Percentiles rank a stretch among this genome's conserved stretches.
Evolutionary conservation across 202 grass and related monocot genomes (phyloP).

Genomic region (Brachypodium distachyon): DNA sequence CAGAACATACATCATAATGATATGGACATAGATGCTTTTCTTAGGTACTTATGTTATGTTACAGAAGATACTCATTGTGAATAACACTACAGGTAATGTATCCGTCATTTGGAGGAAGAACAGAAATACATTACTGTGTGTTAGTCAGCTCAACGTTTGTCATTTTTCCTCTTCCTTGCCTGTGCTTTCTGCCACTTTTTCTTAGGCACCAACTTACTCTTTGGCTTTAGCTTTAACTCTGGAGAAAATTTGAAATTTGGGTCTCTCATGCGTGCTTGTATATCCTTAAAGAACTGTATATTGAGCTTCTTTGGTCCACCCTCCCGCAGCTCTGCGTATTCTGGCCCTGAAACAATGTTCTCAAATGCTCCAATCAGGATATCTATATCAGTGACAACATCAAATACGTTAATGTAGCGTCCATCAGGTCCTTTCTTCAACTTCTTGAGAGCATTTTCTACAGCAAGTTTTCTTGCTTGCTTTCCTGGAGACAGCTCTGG

Average conservation of each 20-base stretch:
- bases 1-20: background rate
- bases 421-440: conserved; percentile 93
- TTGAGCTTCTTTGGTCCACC: conserved; percentile 94
- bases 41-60: conserved; percentile 3
- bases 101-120: background rate
- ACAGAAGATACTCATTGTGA: conserved; percentile 5
- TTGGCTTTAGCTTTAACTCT: conserved; percentile 90
- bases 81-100: conserved; percentile 8
- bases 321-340: conserved; percentile 74
- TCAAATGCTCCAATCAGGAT: conserved; percentile 95
- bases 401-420: conserved; percentile 76
- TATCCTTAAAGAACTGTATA: conserved; percentile 94
- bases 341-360: conserved; percentile 86
- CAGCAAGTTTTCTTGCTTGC: conserved; percentile 84
- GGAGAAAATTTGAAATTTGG: conserved; percentile 88
- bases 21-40: background rate
- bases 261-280: conserved; percentile 82
- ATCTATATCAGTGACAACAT: conserved; percentile 93
- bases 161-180: conserved; percentile 79
- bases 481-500: conserved; percentile 89
- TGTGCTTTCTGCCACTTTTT: conserved; percentile 97
- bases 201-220: conserved; percentile 69
- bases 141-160: conserved; percentile 49
- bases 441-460: conserved; percentile 96
- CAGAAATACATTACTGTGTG: conserved; percentile 13